These are phyloP conservation scores for Podospora tetraspora DNA, from an alignment of 495 filamentous ascomycete species.

Conservation along the genomic window DNA sequence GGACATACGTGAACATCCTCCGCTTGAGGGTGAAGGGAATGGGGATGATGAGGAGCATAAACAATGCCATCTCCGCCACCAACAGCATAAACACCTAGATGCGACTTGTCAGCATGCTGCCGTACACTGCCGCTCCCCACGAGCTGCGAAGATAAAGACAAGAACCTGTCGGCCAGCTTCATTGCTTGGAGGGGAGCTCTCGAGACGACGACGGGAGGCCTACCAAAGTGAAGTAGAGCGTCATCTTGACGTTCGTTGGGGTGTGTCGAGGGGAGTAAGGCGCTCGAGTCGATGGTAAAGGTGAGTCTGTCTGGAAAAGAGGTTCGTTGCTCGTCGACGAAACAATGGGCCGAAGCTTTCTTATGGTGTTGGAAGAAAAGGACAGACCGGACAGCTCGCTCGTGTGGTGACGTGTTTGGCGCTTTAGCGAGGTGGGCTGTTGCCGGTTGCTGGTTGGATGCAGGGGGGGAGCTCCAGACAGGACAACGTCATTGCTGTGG, in stretches of 20 bases:
- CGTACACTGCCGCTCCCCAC: neutral
- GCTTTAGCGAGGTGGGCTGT: neutral
- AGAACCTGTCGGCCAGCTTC: neutral
- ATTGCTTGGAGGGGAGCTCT: neutral
- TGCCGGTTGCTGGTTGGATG: neutral
- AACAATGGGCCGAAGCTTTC: neutral
- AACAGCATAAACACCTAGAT: constrained; percentile 85
- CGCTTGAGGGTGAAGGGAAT: constrained; percentile 81
- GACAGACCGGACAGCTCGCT: neutral
- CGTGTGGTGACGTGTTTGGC: neutral
- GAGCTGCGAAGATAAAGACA: neutral
- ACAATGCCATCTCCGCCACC: constrained; percentile 88
- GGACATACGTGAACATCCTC: constrained; percentile 77
- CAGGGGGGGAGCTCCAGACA: neutral
- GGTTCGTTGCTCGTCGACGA: neutral
- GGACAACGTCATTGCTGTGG: neutral
- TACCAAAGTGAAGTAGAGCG: constrained; percentile 98
- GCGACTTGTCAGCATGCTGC: constrained; percentile 22
- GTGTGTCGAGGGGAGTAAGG: neutral
- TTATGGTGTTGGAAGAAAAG: neutral
- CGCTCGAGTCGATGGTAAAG: constrained; percentile 4
- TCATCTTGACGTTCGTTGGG: constrained; percentile 59
- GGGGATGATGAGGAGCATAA: constrained; percentile 86
- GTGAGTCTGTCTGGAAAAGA: neutral
- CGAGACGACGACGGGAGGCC: constrained; percentile 30